Conservation (phyloP, 495 filamentous ascomycete species). For the Penicillium manginii region DNA sequence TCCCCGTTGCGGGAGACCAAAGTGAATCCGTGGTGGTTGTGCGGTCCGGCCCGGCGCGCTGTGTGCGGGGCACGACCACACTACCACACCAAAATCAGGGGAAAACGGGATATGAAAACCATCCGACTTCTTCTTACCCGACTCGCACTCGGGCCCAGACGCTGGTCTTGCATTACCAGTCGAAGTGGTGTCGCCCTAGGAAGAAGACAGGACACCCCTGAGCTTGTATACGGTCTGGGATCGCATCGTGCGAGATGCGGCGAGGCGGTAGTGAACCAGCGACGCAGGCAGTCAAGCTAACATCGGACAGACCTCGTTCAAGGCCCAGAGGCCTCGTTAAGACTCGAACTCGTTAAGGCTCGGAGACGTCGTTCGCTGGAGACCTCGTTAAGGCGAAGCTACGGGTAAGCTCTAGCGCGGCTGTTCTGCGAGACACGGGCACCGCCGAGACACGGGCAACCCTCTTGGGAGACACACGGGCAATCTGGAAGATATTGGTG, state of each 20-base stretch:
- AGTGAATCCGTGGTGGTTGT: slow-evolving; percentile 19
- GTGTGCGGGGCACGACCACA: slow-evolving; percentile 7
- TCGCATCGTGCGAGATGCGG: slow-evolving; percentile 25
- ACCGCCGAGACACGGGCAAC: slow-evolving; percentile 18
- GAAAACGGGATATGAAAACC: slow-evolving; percentile 14
- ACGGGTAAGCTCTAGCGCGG: slow-evolving; percentile 16
- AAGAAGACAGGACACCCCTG: slow-evolving; percentile 25
- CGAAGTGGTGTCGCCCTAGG: slow-evolving; percentile 20
- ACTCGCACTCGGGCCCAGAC: slow-evolving; percentile 19
- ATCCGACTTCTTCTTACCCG: slow-evolving; percentile 19
- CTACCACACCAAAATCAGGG: slow-evolving; percentile 20
- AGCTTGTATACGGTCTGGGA: slow-evolving; percentile 26
- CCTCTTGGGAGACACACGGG: slow-evolving; percentile 18
- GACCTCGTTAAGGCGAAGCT: slow-evolving; percentile 22
- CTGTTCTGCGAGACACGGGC: slow-evolving; percentile 13
- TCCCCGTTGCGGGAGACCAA: no score
- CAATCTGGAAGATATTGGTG: slow-evolving; percentile 15
- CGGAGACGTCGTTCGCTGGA: slow-evolving; percentile 5
- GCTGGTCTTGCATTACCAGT: slow-evolving; percentile 22
- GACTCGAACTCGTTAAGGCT: slow-evolving; percentile 20
- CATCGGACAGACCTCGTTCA: slow-evolving; percentile 21
- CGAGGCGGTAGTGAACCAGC: slow-evolving; percentile 21
- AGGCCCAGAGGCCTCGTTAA: slow-evolving; percentile 22
- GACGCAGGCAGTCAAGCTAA: slow-evolving; percentile 22
- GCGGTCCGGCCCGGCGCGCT: slow-evolving; percentile 6